Evolutionary conservation across 2,329 filamentous ascomycete species (phyloP).

Genomic region (Xylaria multiplex): DNA sequence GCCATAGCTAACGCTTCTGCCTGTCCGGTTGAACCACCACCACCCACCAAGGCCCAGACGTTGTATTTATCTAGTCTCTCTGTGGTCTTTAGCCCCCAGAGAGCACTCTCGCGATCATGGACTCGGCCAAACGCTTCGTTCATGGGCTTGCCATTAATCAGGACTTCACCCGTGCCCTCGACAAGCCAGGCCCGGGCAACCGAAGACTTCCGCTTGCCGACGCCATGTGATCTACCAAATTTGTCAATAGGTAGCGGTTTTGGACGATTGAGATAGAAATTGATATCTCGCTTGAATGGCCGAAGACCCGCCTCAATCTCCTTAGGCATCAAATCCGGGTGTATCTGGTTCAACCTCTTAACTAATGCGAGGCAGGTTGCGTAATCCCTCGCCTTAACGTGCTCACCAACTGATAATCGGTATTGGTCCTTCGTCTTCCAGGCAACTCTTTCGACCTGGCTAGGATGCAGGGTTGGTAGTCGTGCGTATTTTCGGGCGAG

Average conservation of each 20-base stretch:
- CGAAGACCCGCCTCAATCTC: conserved; percentile 73
- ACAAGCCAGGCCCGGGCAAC: conserved; percentile 87
- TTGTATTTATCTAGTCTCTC: conserved; percentile 95
- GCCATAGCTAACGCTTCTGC: conserved; percentile 94
- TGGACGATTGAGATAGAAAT: conserved; percentile 72
- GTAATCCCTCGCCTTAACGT: conserved; percentile 80
- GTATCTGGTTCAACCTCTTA: conserved; percentile 84
- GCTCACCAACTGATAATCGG: conserved; percentile 75
- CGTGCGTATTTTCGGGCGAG: conserved; percentile 77
- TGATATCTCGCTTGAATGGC: conserved; percentile 78
- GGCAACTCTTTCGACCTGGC: conserved; percentile 75
- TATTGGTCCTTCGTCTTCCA: conserved; percentile 86
- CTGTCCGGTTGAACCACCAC: conserved; percentile 93
- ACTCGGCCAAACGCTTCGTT: conserved; percentile 83
- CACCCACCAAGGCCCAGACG: conserved; percentile 84
- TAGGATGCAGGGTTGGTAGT: conserved; percentile 74
- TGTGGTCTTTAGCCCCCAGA: conserved; percentile 89
- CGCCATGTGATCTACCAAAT: conserved; percentile 80
- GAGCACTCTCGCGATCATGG: conserved; percentile 92
- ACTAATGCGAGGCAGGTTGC: conserved; percentile 78
- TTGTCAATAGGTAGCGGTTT: conserved; percentile 76
- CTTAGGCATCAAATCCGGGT: conserved; percentile 77
- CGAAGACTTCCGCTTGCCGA: conserved; percentile 88
- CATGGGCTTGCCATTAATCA: conserved; percentile 90
- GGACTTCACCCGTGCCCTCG: conserved; percentile 88